Percentiles rank a stretch among this genome's conserved stretches.
phyloP scores from a whole-genome alignment of 1,284 basidiomycete species.

The Cryptococcus amylolentus region DNA sequence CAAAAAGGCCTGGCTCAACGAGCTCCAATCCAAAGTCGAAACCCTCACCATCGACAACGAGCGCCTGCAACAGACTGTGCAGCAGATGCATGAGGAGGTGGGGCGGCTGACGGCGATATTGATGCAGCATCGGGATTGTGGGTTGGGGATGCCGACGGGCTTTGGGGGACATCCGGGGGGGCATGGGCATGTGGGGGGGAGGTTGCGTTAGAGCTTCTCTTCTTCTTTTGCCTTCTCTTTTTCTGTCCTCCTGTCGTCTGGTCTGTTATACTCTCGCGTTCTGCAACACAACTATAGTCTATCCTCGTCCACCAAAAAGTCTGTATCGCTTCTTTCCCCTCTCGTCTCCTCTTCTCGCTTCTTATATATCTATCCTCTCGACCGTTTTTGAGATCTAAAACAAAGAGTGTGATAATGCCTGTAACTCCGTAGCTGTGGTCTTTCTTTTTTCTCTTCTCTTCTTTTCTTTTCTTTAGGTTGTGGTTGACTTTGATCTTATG shows the following conservation, averaged over 20 bases:
- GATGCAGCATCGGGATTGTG: slow-evolving; percentile 48
- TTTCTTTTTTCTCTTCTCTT: too few relatives aligned
- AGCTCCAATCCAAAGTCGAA: slow-evolving; percentile 90
- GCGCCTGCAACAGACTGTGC: slow-evolving; percentile 62
- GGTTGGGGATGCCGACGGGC: slow-evolving; percentile 28
- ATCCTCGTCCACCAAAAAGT: too few relatives aligned
- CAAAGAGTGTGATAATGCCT: too few relatives aligned
- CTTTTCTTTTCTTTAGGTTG: too few relatives aligned
- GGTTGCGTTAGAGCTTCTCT: neutral
- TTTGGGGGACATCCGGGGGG: slow-evolving; percentile 17
- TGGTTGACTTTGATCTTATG: too few relatives aligned
- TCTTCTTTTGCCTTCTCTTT: too few relatives aligned
- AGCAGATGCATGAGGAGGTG: slow-evolving; percentile 56
- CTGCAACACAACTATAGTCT: neutral
- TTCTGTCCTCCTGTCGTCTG: too few relatives aligned
- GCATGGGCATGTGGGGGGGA: neutral
- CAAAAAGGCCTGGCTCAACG: slow-evolving; percentile 95
- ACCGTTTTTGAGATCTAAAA: neutral
- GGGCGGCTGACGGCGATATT: slow-evolving; percentile 55
- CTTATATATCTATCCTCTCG: too few relatives aligned
- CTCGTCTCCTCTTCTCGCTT: too few relatives aligned
- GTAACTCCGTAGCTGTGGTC: too few relatives aligned
- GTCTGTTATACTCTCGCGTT: too few relatives aligned
- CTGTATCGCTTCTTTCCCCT: too few relatives aligned
- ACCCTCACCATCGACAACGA: slow-evolving; percentile 88